These are phyloP conservation scores for Phaeotremella skinneri DNA, from an alignment of 768 basidiomycete species.

Conservation along the genomic window DNA sequence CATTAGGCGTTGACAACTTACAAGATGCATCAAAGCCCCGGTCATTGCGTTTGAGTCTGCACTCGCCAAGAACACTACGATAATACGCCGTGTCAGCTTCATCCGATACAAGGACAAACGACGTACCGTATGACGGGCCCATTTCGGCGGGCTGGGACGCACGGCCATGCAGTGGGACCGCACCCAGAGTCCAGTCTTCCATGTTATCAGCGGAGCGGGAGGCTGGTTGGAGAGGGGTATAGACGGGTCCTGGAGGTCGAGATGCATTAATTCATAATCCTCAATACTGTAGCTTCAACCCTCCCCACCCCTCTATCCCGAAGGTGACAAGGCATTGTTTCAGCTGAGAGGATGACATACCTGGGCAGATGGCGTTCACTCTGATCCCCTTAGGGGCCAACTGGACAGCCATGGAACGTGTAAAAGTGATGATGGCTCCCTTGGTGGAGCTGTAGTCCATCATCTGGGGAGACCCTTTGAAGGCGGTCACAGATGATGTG, in stretches of 20 bases:
- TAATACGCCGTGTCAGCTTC: no score
- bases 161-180: constrained; percentile 57
- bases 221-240: constrained; percentile 62
- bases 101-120: neutral
- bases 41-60: constrained; percentile 49
- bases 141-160: constrained; percentile 61
- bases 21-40: constrained; percentile 45
- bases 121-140: constrained; percentile 56
- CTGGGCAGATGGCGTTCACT: constrained; percentile 57
- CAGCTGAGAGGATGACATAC: constrained; percentile 7
- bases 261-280: neutral
- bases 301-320: neutral
- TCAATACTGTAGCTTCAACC: neutral
- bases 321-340: neutral
- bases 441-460: constrained; percentile 63
- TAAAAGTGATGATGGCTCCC: constrained; percentile 62
- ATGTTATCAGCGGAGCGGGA: constrained; percentile 60
- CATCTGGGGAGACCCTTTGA: constrained; percentile 44
- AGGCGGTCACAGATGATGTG: constrained; percentile 59
- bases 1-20: constrained; percentile 20
- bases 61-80: constrained; percentile 31
- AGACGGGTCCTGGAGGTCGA: constrained; percentile 57
- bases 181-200: constrained; percentile 59
- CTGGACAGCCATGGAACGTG: constrained; percentile 59
- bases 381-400: constrained; percentile 61